Base-by-base conservation (phyloP, 371 early-diverging fungal species). In the Mortierella sp. region DNA sequence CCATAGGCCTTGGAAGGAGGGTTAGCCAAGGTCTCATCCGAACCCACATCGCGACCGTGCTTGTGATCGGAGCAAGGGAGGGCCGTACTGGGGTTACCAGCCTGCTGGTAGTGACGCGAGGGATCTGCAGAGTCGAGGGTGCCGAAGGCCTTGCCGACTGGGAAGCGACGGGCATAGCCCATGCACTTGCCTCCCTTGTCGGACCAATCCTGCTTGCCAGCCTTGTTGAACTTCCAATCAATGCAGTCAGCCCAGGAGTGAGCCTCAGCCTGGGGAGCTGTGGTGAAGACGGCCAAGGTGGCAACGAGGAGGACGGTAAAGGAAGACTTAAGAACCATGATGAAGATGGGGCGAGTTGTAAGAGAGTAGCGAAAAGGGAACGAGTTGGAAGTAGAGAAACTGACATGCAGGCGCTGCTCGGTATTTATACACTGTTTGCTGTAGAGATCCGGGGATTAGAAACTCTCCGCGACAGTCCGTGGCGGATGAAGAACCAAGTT, bases 191-290 rank as follows among this genome's bases (percentile, higher is more conserved):
- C 72, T 12, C 47, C 57, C 32, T 49, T 60, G 46, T 57, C 51
- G 28, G 49, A 49, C 60, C 56, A 64, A 26, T 65, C 56, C 23
- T 44, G 42, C 47, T 51, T 64, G 19, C 51, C 49, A 57, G 42
- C 11, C 50, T 49, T 55, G 24, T 63, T 64, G 63, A 64, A 64
- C 51, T 56, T 58, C 72, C 72, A 72, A 52, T 72, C 72, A 34
- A 72, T 41, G 61, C 72, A 72, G 52, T 72, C 72, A 21, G 53
- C 61, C 72, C 72, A 72, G 30, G 72, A 72, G 57, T 64, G 72
- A n/a, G 66, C 72, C 59, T 71, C 65, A 56, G 65, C 72, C 42
- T 55, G 54, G 14, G 59, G 65, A 27, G 72, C 31, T 51, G 41
- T 34, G 58, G 55, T 30, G 61, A 72, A 60, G 57, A 72, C 51